Base-by-base conservation (phyloP, 495 filamentous ascomycete species). In the Cudoniella acicularis region DNA sequence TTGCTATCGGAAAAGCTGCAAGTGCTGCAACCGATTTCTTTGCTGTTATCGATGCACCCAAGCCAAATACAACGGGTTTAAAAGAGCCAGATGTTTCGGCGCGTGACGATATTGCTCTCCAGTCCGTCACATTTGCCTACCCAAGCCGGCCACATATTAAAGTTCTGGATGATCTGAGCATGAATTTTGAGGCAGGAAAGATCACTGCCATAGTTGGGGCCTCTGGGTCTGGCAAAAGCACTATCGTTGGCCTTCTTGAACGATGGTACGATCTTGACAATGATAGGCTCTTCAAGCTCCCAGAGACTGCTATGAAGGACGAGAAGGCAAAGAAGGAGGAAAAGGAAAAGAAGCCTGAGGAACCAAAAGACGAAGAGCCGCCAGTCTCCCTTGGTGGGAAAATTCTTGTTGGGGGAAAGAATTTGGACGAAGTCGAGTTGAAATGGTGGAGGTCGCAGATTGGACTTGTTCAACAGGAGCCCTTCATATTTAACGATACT, bases 141-240 rank as follows among this genome's bases (percentile, higher is more conserved):
- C 87, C 89, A 1, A 85, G 83, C 48, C 73, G 88, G 23, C 81
- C 87, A 1, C 79, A 86, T 52, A 77, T 85, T 46, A 82, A 79
- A 49, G 81, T 89, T 2, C 65, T 83, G 11, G 75, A 79, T 59
- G 70, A 80, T 16, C 70, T 89, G 27, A 78, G 75, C 47, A 69
- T 89, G 6, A 69, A 58, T 9, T 82, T 90, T 46, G 79, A 83
- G 36, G 85, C 91, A 6, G 92, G 92, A 13, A 89, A 92, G 69
- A 88, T 91, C 41, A 90, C 90, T 23, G 91, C 92, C n/a, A 79
- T 98, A 49, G 90, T 96, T 42, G 89, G 93, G 9, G 84, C 92
- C 10, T 91, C 89, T 17, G 87, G 89, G 1, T 90, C 88, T 43
- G 87, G 93, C 36, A 98, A 98, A 74, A 91, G 87, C 62, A 97